phyloP scores from a whole-genome alignment of 164 flowering plant species.

The Cinnamomum chago region DNA sequence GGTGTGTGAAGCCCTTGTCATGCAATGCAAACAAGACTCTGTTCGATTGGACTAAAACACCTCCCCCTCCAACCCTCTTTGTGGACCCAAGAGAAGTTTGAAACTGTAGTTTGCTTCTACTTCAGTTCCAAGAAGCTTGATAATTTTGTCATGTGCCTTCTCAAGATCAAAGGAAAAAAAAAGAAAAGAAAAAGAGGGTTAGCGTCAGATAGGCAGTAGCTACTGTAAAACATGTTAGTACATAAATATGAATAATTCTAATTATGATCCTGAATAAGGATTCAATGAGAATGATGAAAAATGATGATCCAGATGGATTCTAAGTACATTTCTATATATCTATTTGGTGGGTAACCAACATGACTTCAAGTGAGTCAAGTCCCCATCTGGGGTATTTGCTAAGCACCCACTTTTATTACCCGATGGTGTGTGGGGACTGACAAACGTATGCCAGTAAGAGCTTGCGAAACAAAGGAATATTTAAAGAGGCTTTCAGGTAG shows the following conservation, averaged over 20 bases:
- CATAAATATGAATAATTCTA: not conserved
- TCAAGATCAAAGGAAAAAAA: not conserved
- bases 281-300: too few species aligned
- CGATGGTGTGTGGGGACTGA: not conserved
- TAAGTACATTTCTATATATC: too few species aligned
- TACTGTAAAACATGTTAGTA: too few species aligned
- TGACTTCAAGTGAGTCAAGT: too few species aligned
- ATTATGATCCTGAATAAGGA: too few species aligned
- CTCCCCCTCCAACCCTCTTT: slow-evolving; percentile 39
- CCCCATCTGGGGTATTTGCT: too few species aligned
- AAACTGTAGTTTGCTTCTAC: slow-evolving; percentile 2
- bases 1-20: slow-evolving; percentile 60
- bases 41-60: slow-evolving; percentile 23
- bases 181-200: slow-evolving; percentile 22
- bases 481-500: not conserved
- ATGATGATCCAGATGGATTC: too few species aligned
- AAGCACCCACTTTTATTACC: not conserved
- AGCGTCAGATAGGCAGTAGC: not conserved
- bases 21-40: slow-evolving; percentile 10
- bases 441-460: not conserved
- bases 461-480: too few species aligned
- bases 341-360: too few species aligned
- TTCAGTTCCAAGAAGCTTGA: too few species aligned
- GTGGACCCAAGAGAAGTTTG: slow-evolving; percentile 81
- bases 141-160: too few species aligned